Evolutionary conservation across 2,329 filamentous ascomycete species (phyloP), one percentile per base, ranked within the genome.

Genomic region (Colletotrichum tamarilloi): DNA sequence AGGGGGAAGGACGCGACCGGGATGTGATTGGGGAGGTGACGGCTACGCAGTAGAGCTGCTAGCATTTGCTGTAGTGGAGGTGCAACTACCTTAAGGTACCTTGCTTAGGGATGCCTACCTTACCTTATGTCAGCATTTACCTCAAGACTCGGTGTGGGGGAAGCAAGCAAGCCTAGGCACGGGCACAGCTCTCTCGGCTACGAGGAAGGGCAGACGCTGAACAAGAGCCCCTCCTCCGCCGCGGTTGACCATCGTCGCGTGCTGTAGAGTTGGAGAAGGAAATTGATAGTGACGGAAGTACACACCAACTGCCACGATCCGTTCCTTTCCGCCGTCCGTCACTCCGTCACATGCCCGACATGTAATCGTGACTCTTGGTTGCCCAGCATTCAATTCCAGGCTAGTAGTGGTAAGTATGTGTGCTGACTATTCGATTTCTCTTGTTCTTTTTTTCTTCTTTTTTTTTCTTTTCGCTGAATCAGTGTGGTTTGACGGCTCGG

Each of bases 311-410:
- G 56, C 32, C 14, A 42, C 8, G n/a, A 14, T 55, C 62, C 62
- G 62, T 64, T 73, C 71, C 71, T 38, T 71, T 73, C 67, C 53
- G 62, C 67, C 67, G 55, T 35, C 26, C 64, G 62, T 73, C 68
- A n/a, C 32, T 30, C 62, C 67, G 38, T 59, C 64, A 58, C 67
- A 62, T 73, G 42, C 35, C 42, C 9, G 35, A 26, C n/a, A 32
- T 55, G 7, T 19, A 35, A 35, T 49, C 19, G 38, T 49, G 38
- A 14, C 35, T n/a, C 24, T 62, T 49, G 24, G 52, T 49, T 49
- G 32, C 11, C 32, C 32, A 5, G 38, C 38, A 42, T 42, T 19
- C 16, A 42, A 35, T 35, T 11, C 4, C 11, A 35, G 1, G 32
- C 5, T 35, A 4, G 11, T 35, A 1, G 32, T 35, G 1, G 32